Conservation (phyloP, 768 basidiomycete species). For the Calocera cornea region DNA sequence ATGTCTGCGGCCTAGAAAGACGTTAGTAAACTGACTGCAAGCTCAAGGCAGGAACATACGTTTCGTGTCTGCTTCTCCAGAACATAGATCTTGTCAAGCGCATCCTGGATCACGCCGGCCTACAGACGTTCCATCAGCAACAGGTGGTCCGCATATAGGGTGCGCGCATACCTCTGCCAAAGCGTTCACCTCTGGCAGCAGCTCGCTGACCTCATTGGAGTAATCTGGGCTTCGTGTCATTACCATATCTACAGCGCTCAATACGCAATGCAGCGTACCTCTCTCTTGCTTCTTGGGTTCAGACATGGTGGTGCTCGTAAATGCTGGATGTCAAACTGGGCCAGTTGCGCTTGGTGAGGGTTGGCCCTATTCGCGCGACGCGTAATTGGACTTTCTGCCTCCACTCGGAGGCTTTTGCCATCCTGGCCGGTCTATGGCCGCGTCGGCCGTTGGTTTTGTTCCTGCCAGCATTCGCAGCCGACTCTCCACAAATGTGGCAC, state of each 20-base stretch:
- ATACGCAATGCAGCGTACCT: slow-evolving; percentile 5
- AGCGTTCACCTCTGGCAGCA: slow-evolving; percentile 53
- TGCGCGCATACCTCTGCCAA: slow-evolving; percentile 53
- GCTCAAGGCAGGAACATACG: slow-evolving; percentile 33
- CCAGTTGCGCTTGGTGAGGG: not conserved
- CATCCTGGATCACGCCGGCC: slow-evolving; percentile 73
- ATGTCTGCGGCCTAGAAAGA: slow-evolving; percentile 72
- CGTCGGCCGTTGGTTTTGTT: too few relatives aligned
- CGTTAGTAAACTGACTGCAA: not conserved
- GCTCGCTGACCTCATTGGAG: slow-evolving; percentile 63
- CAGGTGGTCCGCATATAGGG: slow-evolving; percentile 9
- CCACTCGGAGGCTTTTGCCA: not conserved
- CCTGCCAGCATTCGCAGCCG: too few relatives aligned
- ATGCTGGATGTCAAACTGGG: not conserved
- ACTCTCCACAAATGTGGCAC: too few relatives aligned
- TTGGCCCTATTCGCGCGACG: not conserved
- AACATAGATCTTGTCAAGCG: slow-evolving; percentile 72
- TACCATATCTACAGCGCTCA: not conserved
- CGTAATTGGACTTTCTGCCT: slow-evolving; percentile 3
- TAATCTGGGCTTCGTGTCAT: slow-evolving; percentile 36
- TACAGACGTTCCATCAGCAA: slow-evolving; percentile 23
- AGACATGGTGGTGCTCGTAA: slow-evolving; percentile 8
- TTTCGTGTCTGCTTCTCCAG: slow-evolving; percentile 97
- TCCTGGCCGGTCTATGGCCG: too few relatives aligned
- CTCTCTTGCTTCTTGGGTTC: slow-evolving; percentile 17